phyloP scores from a whole-genome alignment of 2,329 filamentous ascomycete genomes.

The Curvularia hawaiiensis region DNA sequence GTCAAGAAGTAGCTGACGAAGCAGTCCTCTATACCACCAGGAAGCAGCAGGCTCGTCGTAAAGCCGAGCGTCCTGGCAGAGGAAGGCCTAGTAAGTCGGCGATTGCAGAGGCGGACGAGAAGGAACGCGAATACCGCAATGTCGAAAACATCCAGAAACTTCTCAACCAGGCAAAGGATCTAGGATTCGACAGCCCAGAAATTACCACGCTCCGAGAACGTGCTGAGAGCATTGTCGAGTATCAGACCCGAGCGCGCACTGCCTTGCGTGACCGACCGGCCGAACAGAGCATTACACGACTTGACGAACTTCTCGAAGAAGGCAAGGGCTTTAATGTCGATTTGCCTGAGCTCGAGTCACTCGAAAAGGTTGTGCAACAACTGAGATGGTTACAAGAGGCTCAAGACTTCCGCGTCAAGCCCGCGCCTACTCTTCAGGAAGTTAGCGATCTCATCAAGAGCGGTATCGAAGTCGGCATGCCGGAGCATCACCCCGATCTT shows the following conservation, averaged over 20 bases:
- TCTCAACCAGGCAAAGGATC: conserved; percentile 79
- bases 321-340: conserved; percentile 90
- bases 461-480: conserved; percentile 77
- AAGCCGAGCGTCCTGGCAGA: conserved; percentile 88
- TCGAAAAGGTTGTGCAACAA: conserved; percentile 81
- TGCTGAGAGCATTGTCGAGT: conserved; percentile 80
- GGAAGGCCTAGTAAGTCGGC: conserved; percentile 64
- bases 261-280: conserved; percentile 65
- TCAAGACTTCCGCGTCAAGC: conserved; percentile 64
- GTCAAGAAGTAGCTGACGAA: conserved; percentile 98
- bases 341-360: conserved; percentile 81
- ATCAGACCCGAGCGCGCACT: conserved; percentile 75
- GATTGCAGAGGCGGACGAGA: conserved; percentile 81
- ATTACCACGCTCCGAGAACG: conserved; percentile 85
- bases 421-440: conserved; percentile 72
- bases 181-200: conserved; percentile 93
- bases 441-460: conserved; percentile 79
- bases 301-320: conserved; percentile 89
- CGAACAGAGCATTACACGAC: conserved; percentile 65
- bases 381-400: conserved; percentile 88
- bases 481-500: conserved; percentile 80
- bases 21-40: conserved; percentile 94
- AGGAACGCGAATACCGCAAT: conserved; percentile 81
- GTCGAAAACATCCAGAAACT: conserved; percentile 87
- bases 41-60: conserved; percentile 96